Percentiles rank a stretch among this genome's conserved stretches.
Evolutionary conservation across 2,329 filamentous ascomycete species (phyloP).

Genomic region (Exophiala viscosa): DNA sequence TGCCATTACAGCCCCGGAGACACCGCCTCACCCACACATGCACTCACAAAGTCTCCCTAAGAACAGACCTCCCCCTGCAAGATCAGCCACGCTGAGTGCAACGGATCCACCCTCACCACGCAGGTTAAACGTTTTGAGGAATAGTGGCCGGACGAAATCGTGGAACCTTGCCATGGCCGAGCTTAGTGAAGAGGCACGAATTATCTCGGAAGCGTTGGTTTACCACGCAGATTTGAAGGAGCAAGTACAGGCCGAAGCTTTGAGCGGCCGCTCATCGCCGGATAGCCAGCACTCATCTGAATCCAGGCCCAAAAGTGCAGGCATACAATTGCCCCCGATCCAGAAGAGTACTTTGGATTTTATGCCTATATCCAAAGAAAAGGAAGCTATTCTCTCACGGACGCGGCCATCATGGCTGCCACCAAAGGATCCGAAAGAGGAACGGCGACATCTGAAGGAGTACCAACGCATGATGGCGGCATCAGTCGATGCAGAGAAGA

Average conservation of each 20-base stretch:
- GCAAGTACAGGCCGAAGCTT: conserved; percentile 9
- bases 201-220: conserved; percentile 58
- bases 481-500: conserved; percentile 57
- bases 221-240: conserved; percentile 51
- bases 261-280: conserved; percentile 10
- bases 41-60: conserved; percentile 33
- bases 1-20: conserved; percentile 31
- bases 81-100: conserved; percentile 18
- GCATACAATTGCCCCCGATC: conserved; percentile 54
- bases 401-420: conserved; percentile 67
- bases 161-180: conserved; percentile 57
- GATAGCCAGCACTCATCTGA: conserved; percentile 33
- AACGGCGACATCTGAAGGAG: conserved; percentile 77
- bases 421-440: conserved; percentile 76
- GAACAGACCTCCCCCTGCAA: conserved; percentile 19
- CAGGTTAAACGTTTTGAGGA: conserved; percentile 15
- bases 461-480: conserved; percentile 65
- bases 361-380: conserved; percentile 63
- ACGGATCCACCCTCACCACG: conserved; percentile 30
- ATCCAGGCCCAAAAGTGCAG: conserved; percentile 46
- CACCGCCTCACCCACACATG: conserved; percentile 27
- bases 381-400: conserved; percentile 61
- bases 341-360: conserved; percentile 63
- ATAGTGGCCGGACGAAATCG: conserved; percentile 50
- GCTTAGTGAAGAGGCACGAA: conserved; percentile 58